A percentile compares a stretch with the other conserved stretches of the same genome.
Evolutionary conservation across 805 yeast species (phyloP).

Genomic region (Nakazawaea anatomiae): DNA sequence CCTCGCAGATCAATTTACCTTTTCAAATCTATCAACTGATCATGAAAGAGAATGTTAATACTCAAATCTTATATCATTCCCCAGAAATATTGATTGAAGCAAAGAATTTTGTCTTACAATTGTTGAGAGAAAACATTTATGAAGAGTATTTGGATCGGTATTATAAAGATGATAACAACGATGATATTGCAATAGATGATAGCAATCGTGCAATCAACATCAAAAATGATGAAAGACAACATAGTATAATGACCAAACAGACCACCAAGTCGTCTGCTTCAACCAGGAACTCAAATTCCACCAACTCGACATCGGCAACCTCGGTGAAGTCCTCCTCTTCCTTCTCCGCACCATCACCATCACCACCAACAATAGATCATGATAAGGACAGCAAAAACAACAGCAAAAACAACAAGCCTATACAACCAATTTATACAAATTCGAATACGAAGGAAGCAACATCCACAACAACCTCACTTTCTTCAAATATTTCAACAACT

Average conservation of each 20-base stretch:
- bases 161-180: neutral
- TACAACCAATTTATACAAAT: neutral
- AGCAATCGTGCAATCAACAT: neutral
- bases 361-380: no score
- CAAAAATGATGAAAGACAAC: neutral
- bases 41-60: slow-evolving; percentile 19
- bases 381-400: no score
- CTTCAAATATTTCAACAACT: neutral
- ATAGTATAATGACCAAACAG: no score
- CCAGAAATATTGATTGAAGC: slow-evolving; percentile 24
- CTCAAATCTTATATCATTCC: slow-evolving; percentile 24
- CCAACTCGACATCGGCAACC: no score
- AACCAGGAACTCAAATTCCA: no score
- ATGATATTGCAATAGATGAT: neutral
- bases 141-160: slow-evolving; percentile 16
- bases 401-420: no score
- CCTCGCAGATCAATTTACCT: slow-evolving; percentile 44
- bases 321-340: neutral
- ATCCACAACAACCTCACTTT: neutral
- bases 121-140: slow-evolving; percentile 27
- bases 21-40: slow-evolving; percentile 26
- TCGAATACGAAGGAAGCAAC: neutral
- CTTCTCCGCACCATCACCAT: neutral
- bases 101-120: slow-evolving; percentile 24
- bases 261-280: no score